Base-by-base conservation (phyloP, 305 asterid species). In the Petunia hybrid region DNA sequence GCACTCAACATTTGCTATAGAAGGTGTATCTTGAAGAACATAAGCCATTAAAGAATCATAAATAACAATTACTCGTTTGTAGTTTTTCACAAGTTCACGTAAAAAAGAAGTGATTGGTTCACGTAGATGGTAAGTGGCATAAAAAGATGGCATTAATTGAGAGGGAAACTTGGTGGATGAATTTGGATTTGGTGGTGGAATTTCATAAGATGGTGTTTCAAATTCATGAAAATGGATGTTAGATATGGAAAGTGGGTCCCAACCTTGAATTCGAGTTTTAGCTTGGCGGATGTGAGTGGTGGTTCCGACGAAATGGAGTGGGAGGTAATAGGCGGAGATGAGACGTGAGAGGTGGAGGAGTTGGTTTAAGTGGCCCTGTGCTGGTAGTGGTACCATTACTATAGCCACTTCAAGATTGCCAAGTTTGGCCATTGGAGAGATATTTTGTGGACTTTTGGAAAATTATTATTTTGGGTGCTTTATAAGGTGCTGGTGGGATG, bases 291-390 rank as follows among this genome's bases (percentile, higher is more conserved):
- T 60, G 88, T 82, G 89, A 5, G 82, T 85, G 83, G 88, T 22
- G 78, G 85, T 13, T 35, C 89, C 87, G 22, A 66, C 78, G 81
- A 66, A 89, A 76, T 86, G 83, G 64, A 89, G 83, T 3, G 91
- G 88, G 46, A 87, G 69, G 80, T 74, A 2, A 77, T 66, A 67
- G 86, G 87, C 82, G 82, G 90, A 82, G 85, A 89, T n/a, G 77
- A 80, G 91, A 39, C 83, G 89, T 78, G 91, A 84, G 84, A 87
- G 86, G 83, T 85, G 90, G 68, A 88, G 91, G 84, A 89, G 88
- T 77, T 86, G 91, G 88, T 86, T 88, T 12, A 89, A 88, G 46
- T 88, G 93, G 85, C 91, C 89, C 57, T 89, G 91, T 5, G 86
- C 87, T 12, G 93, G 87, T 22, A 88, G 85, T n/a, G 91, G 90